A percentile compares a stretch with the other conserved stretches of the same genome.
Conservation (phyloP, 2,329 filamentous ascomycete genomes). For the Colletotrichum limetticola region DNA sequence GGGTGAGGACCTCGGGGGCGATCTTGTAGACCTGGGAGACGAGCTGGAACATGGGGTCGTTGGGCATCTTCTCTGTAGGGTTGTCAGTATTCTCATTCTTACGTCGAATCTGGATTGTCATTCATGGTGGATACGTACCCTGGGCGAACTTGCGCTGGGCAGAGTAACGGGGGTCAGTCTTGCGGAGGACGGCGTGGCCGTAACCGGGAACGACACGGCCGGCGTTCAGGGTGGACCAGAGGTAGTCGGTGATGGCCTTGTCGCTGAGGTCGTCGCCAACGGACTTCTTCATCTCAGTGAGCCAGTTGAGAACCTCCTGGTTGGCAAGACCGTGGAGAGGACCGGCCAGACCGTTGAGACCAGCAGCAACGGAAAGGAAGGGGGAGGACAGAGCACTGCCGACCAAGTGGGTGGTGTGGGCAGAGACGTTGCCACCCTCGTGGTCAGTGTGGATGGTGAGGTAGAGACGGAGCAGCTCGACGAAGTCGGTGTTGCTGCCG, state of each 20-base stretch:
- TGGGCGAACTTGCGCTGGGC: conserved; percentile 98
- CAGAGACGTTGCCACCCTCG: conserved; percentile 98
- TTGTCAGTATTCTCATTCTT: conserved; percentile 42
- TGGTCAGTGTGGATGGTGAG: conserved; percentile 99
- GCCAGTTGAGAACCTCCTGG: conserved; percentile 99
- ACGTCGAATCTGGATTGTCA: not conserved
- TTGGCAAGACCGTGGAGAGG: conserved; percentile 99
- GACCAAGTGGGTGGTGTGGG: conserved; percentile 98
- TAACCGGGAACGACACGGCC: conserved; percentile 98
- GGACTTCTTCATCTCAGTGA: conserved; percentile 97
- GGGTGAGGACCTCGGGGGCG: conserved; percentile 93
- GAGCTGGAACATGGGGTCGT: conserved; percentile 99
- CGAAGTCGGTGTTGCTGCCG: conserved; percentile 92
- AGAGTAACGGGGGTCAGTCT: conserved; percentile 99
- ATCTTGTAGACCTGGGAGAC: conserved; percentile 99
- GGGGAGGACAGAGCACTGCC: conserved; percentile 96
- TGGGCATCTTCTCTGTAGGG: conserved; percentile 78
- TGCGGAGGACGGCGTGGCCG: conserved; percentile 98
- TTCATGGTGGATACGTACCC: conserved; percentile 41
- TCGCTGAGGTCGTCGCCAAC: conserved; percentile 96
- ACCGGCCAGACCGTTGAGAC: conserved; percentile 97
- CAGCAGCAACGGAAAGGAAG: conserved; percentile 95
- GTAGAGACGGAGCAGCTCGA: conserved; percentile 99
- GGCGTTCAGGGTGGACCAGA: conserved; percentile 95
- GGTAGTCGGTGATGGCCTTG: conserved; percentile 96